Conservation (phyloP, 1,284 basidiomycete genomes). For the Malassezia japonica region DNA sequence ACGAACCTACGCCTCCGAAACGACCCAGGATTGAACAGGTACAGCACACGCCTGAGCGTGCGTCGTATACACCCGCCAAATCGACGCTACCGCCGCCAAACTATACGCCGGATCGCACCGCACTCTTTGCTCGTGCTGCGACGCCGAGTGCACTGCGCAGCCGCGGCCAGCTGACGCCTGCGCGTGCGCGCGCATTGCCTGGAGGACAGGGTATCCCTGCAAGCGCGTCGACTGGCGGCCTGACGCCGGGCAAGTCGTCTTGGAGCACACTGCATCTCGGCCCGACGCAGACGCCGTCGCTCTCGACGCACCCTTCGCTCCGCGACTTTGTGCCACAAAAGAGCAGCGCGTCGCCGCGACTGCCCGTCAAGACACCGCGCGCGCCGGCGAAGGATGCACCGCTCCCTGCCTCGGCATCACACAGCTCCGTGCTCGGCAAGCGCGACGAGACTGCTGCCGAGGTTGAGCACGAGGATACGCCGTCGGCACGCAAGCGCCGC, state of each 20-base stretch:
- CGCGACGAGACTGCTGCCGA: background rate
- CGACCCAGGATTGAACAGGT: background rate
- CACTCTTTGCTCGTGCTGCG: background rate
- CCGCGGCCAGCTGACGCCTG: background rate
- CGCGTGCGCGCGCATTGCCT: background rate
- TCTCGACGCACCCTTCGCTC: background rate
- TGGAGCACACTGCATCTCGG: conserved; percentile 37
- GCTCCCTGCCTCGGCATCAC: background rate
- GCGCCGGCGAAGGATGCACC: background rate
- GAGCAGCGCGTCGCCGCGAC: background rate
- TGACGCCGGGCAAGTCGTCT: conserved; percentile 2
- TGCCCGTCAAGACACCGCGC: background rate
- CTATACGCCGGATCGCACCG: background rate
- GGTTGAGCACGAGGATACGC: background rate
- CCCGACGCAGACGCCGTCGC: conserved; percentile 18
- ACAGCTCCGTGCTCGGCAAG: conserved; percentile 15
- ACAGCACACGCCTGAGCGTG: background rate
- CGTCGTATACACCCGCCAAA: background rate
- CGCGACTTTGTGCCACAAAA: background rate
- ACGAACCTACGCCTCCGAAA: background rate
- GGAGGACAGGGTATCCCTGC: background rate
- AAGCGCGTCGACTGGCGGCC: background rate
- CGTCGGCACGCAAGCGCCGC: conserved; percentile 25
- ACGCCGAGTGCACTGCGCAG: background rate
- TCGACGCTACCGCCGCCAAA: background rate